Evolutionary conservation across 352 stramenopile species (phyloP).

Genomic region (Pythium pyrilobum): DNA sequence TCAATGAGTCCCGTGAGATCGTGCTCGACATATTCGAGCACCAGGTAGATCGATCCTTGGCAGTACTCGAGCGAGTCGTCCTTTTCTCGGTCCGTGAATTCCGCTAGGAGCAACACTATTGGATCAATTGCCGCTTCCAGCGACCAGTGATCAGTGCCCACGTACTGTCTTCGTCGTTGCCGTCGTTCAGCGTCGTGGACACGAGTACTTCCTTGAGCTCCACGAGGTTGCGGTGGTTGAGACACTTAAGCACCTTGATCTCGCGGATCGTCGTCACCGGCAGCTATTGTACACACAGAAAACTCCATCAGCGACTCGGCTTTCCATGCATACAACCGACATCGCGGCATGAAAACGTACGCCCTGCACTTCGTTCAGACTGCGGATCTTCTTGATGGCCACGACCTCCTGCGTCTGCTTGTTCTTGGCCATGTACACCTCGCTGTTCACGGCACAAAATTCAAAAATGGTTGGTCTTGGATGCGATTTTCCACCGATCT

Average conservation of each 20-base stretch:
- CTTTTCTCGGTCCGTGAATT: slow-evolving; percentile 84
- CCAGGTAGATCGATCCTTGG: slow-evolving; percentile 83
- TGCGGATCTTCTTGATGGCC: slow-evolving; percentile 90
- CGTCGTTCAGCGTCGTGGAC: slow-evolving; percentile 72
- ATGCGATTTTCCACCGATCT: neutral
- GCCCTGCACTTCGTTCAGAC: slow-evolving; percentile 86
- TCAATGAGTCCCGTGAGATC: slow-evolving; percentile 87
- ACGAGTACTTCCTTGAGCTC: slow-evolving; percentile 95
- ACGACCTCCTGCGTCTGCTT: slow-evolving; percentile 80
- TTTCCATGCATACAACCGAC: neutral
- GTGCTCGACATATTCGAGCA: slow-evolving; percentile 87
- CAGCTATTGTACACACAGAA: slow-evolving; percentile 38
- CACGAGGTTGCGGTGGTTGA: slow-evolving; percentile 95
- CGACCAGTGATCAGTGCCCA: neutral
- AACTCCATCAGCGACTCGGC: neutral
- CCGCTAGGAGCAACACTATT: slow-evolving; percentile 22
- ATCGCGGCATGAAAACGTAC: slow-evolving; percentile 27
- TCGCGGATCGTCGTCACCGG: slow-evolving; percentile 96
- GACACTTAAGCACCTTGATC: slow-evolving; percentile 98
- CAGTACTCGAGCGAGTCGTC: slow-evolving; percentile 82
- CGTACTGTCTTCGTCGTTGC: slow-evolving; percentile 48
- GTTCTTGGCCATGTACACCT: slow-evolving; percentile 89
- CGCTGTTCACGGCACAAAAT: slow-evolving; percentile 22
- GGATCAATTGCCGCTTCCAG: neutral
- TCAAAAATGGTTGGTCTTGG: neutral